Percentiles rank a stretch among this genome's conserved stretches.
Evolutionary conservation across 345 rosid species (phyloP).

Genomic region (Aurinia saxatilis): DNA sequence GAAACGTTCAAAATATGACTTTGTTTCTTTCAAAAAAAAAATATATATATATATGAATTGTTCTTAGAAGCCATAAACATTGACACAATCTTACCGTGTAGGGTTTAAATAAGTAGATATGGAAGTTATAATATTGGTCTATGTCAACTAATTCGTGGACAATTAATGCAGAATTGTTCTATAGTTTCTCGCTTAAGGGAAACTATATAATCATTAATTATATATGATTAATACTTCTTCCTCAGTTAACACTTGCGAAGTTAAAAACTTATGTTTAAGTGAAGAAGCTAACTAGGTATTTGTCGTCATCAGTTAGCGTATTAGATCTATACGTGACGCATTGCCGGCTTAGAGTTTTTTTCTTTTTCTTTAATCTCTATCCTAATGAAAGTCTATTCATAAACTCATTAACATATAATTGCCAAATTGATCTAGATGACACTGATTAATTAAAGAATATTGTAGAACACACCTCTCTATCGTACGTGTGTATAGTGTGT

Average conservation of each 20-base stretch:
- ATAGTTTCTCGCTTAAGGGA: not conserved
- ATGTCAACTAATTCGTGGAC: conserved; percentile 5
- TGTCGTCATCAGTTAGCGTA: conserved; percentile 6
- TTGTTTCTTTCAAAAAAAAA: too few relatives aligned
- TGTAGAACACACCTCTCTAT: not conserved
- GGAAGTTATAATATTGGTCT: not conserved
- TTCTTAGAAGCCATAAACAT: not conserved
- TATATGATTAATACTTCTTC: not conserved
- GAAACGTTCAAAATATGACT: conserved; percentile 4
- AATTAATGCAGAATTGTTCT: conserved; percentile 12
- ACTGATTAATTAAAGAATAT: not conserved
- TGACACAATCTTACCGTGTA: not conserved
- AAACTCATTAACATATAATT: not conserved
- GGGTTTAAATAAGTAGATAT: not conserved
- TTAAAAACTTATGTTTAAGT: not conserved
- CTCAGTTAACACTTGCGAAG: not conserved
- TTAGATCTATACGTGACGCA: not conserved
- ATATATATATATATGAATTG: too few relatives aligned
- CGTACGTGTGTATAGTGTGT: too few relatives aligned
- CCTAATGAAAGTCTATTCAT: not conserved
- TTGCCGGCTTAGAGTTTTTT: not conserved
- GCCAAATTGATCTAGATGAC: not conserved
- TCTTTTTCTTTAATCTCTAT: too few relatives aligned
- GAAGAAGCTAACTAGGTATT: conserved; percentile 2
- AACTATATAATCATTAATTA: not conserved